Evolutionary conservation across 768 basidiomycete species (phyloP).

Genomic region (Dentipellis fragilis): DNA sequence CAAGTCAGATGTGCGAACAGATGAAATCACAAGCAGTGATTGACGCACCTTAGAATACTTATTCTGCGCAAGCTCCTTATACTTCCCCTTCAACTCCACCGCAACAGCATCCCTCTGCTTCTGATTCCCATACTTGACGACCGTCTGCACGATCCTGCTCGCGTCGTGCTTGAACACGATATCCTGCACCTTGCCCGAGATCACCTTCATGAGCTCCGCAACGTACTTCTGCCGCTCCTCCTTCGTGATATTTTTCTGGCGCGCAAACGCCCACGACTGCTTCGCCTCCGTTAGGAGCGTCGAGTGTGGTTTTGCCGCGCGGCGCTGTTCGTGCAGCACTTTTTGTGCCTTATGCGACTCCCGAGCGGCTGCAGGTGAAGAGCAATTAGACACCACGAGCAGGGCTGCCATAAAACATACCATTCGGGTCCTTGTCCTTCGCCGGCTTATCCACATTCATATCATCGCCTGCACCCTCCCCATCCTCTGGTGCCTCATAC

Average conservation of each 20-base stretch:
- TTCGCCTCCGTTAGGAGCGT: constrained; percentile 62
- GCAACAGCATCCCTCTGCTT: constrained; percentile 74
- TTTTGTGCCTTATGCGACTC: constrained; percentile 71
- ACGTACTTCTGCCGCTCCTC: constrained; percentile 70
- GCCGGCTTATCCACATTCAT: constrained; percentile 25
- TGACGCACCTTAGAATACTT: constrained; percentile 79
- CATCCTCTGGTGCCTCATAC: constrained; percentile 20
- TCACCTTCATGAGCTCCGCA: constrained; percentile 59
- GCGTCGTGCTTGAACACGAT: constrained; percentile 90
- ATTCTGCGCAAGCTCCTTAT: constrained; percentile 67
- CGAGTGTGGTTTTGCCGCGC: constrained; percentile 71
- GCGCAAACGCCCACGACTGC: constrained; percentile 65
- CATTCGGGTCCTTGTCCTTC: constrained; percentile 39
- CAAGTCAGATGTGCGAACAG: constrained; percentile 1
- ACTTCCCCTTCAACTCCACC: constrained; percentile 71
- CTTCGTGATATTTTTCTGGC: constrained; percentile 59
- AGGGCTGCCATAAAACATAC: constrained; percentile 26
- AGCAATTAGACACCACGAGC: neutral
- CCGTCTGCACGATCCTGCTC: constrained; percentile 72
- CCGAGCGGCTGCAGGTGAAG: constrained; percentile 35
- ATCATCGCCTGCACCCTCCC: constrained; percentile 19
- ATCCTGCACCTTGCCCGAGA: constrained; percentile 76
- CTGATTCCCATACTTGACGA: constrained; percentile 74
- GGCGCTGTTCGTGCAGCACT: constrained; percentile 54
- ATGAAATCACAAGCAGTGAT: neutral